A percentile compares a stretch with the other conserved stretches of the same genome.
Conservation (phyloP, 1,284 basidiomycete genomes). For the Termitomyces sp. region DNA sequence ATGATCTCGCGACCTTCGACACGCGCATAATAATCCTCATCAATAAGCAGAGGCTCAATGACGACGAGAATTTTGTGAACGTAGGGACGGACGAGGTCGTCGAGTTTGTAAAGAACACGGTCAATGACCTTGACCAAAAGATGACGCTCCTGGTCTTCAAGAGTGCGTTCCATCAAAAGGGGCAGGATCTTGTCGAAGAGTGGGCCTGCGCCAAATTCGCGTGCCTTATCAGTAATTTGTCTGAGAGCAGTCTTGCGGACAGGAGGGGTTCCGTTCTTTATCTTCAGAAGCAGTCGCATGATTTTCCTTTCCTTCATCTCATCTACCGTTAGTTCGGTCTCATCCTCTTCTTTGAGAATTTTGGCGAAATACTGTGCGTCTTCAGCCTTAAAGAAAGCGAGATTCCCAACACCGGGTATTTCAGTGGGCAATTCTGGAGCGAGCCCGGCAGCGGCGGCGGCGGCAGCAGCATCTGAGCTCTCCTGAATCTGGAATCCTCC, state of each 20-base stretch:
- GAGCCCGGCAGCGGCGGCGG: slow-evolving; percentile 85
- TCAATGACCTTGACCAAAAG: slow-evolving; percentile 99
- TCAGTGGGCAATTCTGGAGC: slow-evolving; percentile 96
- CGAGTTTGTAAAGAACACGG: slow-evolving; percentile 97
- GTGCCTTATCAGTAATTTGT: slow-evolving; percentile 99
- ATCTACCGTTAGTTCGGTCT: slow-evolving; percentile 92
- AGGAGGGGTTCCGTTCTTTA: slow-evolving; percentile 99
- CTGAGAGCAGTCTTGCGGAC: slow-evolving; percentile 96
- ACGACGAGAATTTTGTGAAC: slow-evolving; percentile 99
- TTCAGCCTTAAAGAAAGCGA: slow-evolving; percentile 98
- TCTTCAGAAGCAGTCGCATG: slow-evolving; percentile 98
- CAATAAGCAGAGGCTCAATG: slow-evolving; percentile 97
- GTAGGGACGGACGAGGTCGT: slow-evolving; percentile 97
- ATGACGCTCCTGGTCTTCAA: slow-evolving; percentile 99
- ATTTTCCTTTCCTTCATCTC: slow-evolving; percentile 99
- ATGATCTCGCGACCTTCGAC: slow-evolving; percentile 99
- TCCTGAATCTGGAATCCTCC: slow-evolving; percentile 97
- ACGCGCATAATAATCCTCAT: slow-evolving; percentile 99
- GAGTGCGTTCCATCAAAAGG: slow-evolving; percentile 96
- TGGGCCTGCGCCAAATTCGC: slow-evolving; percentile 98
- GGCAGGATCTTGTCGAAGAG: slow-evolving; percentile 99
- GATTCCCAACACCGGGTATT: slow-evolving; percentile 94
- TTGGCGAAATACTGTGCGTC: slow-evolving; percentile 98
- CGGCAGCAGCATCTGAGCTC: slow-evolving; percentile 82
- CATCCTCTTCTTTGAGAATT: slow-evolving; percentile 92